Evolutionary conservation across 2,329 filamentous ascomycete genomes (phyloP).

Genomic region (Chrysoporthe cubensis): DNA sequence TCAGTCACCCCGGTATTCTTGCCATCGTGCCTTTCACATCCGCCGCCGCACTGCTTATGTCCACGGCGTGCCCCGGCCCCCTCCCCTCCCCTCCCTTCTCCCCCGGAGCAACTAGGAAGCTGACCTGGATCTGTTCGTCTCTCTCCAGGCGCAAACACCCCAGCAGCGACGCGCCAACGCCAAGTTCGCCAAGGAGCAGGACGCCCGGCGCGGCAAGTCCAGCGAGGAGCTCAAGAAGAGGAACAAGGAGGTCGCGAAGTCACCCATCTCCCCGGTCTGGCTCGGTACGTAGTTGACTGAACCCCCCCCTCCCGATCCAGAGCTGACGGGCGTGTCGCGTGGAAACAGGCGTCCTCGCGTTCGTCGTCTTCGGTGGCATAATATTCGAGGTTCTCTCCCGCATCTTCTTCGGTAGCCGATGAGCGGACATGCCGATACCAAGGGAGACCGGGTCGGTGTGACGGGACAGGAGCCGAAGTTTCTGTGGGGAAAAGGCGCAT

Average conservation of each 20-base stretch:
- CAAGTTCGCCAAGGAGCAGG: conserved; percentile 75
- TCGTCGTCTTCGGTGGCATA: conserved; percentile 64
- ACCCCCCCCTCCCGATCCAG: not conserved
- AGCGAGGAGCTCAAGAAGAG: conserved; percentile 65
- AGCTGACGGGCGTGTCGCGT: conserved; percentile 22
- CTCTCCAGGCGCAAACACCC: conserved; percentile 74
- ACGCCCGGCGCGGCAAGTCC: conserved; percentile 76
- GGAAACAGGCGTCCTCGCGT: conserved; percentile 56
- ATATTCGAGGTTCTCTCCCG: conserved; percentile 61
- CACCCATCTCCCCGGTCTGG: conserved; percentile 67
- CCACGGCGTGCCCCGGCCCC: not conserved
- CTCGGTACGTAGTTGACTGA: conserved; percentile 52
- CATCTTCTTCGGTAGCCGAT: conserved; percentile 47
- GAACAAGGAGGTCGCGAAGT: conserved; percentile 58
- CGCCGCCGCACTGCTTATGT: not conserved
- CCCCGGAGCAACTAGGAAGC: not conserved
- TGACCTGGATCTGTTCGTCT: not conserved
- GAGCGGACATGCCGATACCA: conserved; percentile 1
- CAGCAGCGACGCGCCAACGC: conserved; percentile 81
- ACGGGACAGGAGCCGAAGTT: not conserved
- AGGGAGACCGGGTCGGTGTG: conserved; percentile 23
- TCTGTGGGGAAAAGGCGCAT: not conserved
- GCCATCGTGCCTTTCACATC: not conserved
- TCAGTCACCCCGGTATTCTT: conserved; percentile 7
- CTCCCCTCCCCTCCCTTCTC: not conserved